phyloP scores from a whole-genome alignment of 805 yeast genomes.

The Pichia sporocuriosa region DNA sequence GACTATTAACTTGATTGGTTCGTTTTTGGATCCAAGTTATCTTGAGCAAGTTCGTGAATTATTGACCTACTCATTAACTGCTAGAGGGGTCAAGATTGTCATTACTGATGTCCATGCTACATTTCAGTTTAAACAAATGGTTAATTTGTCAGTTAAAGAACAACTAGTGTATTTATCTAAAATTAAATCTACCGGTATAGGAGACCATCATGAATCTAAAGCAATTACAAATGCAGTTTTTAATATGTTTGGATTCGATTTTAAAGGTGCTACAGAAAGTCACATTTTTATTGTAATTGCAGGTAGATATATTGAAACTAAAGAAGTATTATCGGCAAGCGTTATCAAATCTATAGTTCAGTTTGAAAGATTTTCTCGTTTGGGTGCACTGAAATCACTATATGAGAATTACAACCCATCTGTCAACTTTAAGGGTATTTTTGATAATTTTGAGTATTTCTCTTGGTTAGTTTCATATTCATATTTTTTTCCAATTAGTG shows the following conservation, averaged over 20 bases:
- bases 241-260: slow-evolving; percentile 2
- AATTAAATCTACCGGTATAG: not conserved
- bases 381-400: slow-evolving; percentile 1
- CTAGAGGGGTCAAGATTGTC: slow-evolving; percentile 16
- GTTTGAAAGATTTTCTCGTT: slow-evolving; percentile 12
- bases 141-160: slow-evolving; percentile 2
- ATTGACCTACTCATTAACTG: slow-evolving; percentile 17
- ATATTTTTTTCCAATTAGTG: slow-evolving; percentile 28
- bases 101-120: slow-evolving; percentile 15
- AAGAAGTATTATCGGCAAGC: not conserved
- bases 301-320: slow-evolving; percentile 41
- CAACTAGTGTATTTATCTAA: not conserved
- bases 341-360: slow-evolving; percentile 7
- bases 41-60: slow-evolving; percentile 39
- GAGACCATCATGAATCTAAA: slow-evolving; percentile 2
- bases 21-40: slow-evolving; percentile 35
- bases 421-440: not conserved
- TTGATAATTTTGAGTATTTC: slow-evolving; percentile 18
- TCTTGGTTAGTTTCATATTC: slow-evolving; percentile 20
- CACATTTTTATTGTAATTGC: slow-evolving; percentile 33
- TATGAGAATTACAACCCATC: not conserved
- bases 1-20: slow-evolving; percentile 52
- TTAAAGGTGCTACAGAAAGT: not conserved
- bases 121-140: slow-evolving; percentile 4
- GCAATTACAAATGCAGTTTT: not conserved